These are phyloP conservation scores for Plenodomus tracheiphilus DNA, from an alignment of 2,329 filamentous ascomycete species.

Conservation along the genomic window DNA sequence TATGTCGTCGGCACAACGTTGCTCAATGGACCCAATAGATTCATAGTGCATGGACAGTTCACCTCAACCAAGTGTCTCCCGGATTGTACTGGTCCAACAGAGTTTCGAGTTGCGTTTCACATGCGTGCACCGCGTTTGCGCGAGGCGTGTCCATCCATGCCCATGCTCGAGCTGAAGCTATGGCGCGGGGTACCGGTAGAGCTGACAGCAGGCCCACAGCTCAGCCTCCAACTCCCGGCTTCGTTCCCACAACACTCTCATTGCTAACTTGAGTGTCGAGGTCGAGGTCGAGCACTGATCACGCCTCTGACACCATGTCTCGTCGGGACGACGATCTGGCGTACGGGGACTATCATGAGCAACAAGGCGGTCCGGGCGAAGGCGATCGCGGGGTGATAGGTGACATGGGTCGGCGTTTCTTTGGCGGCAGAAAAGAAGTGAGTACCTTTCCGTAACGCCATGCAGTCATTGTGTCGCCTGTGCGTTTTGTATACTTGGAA, in stretches of 20 bases:
- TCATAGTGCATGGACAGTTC: too few relatives aligned
- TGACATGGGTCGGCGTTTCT: slow-evolving; percentile 54
- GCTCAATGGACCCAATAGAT: too few relatives aligned
- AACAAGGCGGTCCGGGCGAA: slow-evolving; percentile 43
- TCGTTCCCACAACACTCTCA: slow-evolving; percentile 2
- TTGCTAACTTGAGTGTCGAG: neutral
- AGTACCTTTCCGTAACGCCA: slow-evolving; percentile 23
- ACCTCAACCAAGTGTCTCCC: neutral
- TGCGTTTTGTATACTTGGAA: slow-evolving; percentile 13
- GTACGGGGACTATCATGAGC: slow-evolving; percentile 56
- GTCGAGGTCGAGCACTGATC: slow-evolving; percentile 15
- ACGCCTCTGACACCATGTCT: slow-evolving; percentile 29
- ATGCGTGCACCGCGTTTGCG: slow-evolving; percentile 4
- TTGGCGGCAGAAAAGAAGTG: slow-evolving; percentile 39
- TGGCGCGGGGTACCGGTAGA: slow-evolving; percentile 21
- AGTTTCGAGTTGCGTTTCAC: neutral
- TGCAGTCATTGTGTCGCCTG: slow-evolving; percentile 19
- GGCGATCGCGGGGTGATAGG: slow-evolving; percentile 56
- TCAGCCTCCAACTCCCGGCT: slow-evolving; percentile 7
- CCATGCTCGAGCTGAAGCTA: slow-evolving; percentile 16
- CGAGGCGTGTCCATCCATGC: slow-evolving; percentile 5
- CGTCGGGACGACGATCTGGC: slow-evolving; percentile 56
- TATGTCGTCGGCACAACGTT: neutral
- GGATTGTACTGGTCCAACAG: neutral
- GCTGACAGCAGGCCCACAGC: neutral